Conservation (phyloP, 2,329 filamentous ascomycete genomes). For the Cladosporium sp. region DNA sequence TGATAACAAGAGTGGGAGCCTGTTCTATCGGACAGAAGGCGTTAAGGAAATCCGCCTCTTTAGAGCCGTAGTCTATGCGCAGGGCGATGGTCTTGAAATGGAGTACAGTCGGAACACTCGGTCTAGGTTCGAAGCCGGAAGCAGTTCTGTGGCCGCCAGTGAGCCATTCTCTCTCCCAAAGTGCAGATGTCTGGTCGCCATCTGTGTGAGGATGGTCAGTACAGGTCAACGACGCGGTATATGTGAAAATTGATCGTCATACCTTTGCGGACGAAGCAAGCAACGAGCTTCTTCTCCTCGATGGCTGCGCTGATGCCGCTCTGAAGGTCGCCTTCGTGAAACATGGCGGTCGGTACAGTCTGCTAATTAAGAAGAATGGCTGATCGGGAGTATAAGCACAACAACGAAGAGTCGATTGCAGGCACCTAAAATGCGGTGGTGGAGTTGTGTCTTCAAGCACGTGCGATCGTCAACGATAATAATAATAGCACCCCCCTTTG, state of each 20-base stretch:
- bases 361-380: too few species aligned
- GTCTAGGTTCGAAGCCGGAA: constrained; percentile 43
- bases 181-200: constrained; percentile 61
- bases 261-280: constrained; percentile 68
- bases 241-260: not conserved
- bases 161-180: constrained; percentile 33
- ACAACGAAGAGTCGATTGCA: not conserved
- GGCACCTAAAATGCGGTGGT: too few species aligned
- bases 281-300: constrained; percentile 69
- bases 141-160: not conserved
- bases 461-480: not conserved
- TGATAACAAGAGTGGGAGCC: constrained; percentile 74
- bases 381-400: not conserved
- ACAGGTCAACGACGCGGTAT: not conserved
- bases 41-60: constrained; percentile 75
- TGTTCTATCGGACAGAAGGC: constrained; percentile 78
- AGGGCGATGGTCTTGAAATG: constrained; percentile 60
- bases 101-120: constrained; percentile 28
- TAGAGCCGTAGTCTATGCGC: constrained; percentile 65
- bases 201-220: constrained; percentile 39
- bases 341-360: constrained; percentile 52
- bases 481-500: too few species aligned
- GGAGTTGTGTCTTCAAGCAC: not conserved
- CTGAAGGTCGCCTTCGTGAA: constrained; percentile 75
- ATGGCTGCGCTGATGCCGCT: constrained; percentile 75